Base-by-base conservation (phyloP, 169 alveolate species). In the Besnoitia besnoiti region DNA sequence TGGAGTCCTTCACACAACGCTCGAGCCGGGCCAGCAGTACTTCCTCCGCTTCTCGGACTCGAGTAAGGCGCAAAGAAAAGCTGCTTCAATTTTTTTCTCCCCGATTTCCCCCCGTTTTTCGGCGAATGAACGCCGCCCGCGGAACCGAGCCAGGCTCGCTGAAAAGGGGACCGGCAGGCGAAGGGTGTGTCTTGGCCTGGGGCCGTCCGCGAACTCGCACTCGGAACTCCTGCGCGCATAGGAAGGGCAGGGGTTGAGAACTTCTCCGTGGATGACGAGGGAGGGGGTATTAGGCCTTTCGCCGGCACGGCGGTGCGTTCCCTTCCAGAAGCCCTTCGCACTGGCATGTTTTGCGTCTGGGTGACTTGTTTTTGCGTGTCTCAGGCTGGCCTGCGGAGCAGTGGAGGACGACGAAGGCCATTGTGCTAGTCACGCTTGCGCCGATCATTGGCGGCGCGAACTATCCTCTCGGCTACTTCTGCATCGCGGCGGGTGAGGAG, bases 1-100 rank as follows among this genome's bases (percentile, higher is more conserved):
- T 39, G 93, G 85, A 12, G 88, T 89, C 39, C 5, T 89, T 24
- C 14, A 42, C 39, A 73, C 33, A 44, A n/a, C 93, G 37, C 88
- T 89, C 19, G 44, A 35, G 7, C 88, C 93, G 80, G 42, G 21
- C 44, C 12, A 67, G 3, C 1, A 1, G 80, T 67, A 67, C n/a
- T 30, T 67, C 44, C 80, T 67, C 12, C 39, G 42, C 4, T 67
- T 67, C 44, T 33, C 44, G 3, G 80, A 67, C 14, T 30, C 80
- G 19, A 19, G 80, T 67, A n/a, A 67, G 80, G 3, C 24, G 14
- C 42, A 30, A n/a, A 19, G 37, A 35, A 24, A n/a, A 33, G 8
- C 62, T 50, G 10, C 30, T 50, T 50, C 19, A 19, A 50, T 19
- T 14, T 10, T 19, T 50, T 50, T 50, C 10, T 50, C 10, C 19